Conservation (phyloP, 2,329 filamentous ascomycete species). For the Magnaporthiopsis rhizophila region DNA sequence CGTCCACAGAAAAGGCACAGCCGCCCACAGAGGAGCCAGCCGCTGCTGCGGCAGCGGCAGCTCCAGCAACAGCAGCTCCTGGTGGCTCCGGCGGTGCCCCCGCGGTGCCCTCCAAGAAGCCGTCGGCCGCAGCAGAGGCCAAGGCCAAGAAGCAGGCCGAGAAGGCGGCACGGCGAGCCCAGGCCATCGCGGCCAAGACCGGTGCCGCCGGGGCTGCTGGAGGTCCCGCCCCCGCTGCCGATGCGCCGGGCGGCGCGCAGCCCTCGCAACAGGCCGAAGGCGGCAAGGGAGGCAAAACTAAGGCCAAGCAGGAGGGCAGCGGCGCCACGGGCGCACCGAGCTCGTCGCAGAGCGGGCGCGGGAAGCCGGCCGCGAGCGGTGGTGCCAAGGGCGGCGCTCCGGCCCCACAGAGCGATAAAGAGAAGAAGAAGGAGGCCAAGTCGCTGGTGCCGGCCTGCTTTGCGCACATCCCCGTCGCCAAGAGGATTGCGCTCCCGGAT, state of each 20-base stretch:
- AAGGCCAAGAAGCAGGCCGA: constrained; percentile 89
- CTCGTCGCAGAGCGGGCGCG: neutral
- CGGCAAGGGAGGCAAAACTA: constrained; percentile 38
- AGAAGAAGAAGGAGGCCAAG: constrained; percentile 46
- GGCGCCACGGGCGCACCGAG: neutral
- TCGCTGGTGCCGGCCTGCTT: constrained; percentile 65
- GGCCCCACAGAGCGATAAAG: constrained; percentile 17
- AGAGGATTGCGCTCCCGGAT: constrained; percentile 43
- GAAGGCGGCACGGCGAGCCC: constrained; percentile 77
- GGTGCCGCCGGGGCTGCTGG: constrained; percentile 31
- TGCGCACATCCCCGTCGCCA: constrained; percentile 69
- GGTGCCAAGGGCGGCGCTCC: neutral
- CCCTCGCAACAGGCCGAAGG: constrained; percentile 20
- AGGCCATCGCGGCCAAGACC: constrained; percentile 50
- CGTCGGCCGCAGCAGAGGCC: constrained; percentile 62
- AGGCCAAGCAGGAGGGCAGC: constrained; percentile 34
- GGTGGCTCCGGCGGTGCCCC: neutral
- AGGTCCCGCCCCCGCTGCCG: constrained; percentile 26
- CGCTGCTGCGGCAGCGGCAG: constrained; percentile 11
- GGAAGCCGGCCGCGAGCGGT: constrained; percentile 23
- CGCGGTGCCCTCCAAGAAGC: constrained; percentile 36
- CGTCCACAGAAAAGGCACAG: neutral
- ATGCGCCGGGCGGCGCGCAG: neutral
- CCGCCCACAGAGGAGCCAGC: constrained; percentile 8
- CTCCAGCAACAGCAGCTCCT: neutral